Base-by-base conservation (phyloP, 805 yeast species). In the Suhomyces pyralidae region DNA sequence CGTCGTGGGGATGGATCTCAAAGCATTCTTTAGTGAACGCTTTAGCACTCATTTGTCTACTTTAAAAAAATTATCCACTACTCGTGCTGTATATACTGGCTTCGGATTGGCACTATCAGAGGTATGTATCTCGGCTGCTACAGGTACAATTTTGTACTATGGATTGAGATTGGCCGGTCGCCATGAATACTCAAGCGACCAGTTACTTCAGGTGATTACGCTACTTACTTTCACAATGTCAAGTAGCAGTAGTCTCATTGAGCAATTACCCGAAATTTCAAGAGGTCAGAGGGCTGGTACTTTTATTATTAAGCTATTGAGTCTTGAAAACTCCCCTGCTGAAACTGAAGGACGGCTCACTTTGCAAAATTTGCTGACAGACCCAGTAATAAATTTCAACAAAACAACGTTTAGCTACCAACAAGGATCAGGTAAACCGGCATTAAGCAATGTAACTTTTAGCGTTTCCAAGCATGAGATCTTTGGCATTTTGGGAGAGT, bases 251-350 rank as follows among this genome's bases (percentile, higher is more conserved):
- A 72, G 78, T 19, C 61, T 88, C 24, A 69, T 91, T 42, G 67
- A 77, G 14, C 83, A 85, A 53, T 71, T 92, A n/a, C 97, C 98
- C 0, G 88, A 86, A 54, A 78, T 91, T 3, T 80, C 86, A 19
- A 80, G 91, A 53, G 97, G 96, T 0, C 85, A 89, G 62, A 71
- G 92, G 59, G 90, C 89, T 8, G 90, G 85, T 0, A 76, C 81
- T 2, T 62, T 60, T 47, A 68, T 86, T 0, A 69, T 80, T 50
- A 66, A 69, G 19, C 60, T 86, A 2, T 53, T 79, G 25, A 61
- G 65, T 1, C 52, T 73, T 20, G 57, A 60, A 4, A 66, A 71
- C 14, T 73, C 75, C 47, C 51, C 59, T 3, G 57, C 66, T 25
- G 84, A 81, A 55, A 60, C 59, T 1, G 55, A 52, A 10, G 84